Evolutionary conservation across 768 basidiomycete genomes (phyloP).

Genomic region (Mycena rosella): DNA sequence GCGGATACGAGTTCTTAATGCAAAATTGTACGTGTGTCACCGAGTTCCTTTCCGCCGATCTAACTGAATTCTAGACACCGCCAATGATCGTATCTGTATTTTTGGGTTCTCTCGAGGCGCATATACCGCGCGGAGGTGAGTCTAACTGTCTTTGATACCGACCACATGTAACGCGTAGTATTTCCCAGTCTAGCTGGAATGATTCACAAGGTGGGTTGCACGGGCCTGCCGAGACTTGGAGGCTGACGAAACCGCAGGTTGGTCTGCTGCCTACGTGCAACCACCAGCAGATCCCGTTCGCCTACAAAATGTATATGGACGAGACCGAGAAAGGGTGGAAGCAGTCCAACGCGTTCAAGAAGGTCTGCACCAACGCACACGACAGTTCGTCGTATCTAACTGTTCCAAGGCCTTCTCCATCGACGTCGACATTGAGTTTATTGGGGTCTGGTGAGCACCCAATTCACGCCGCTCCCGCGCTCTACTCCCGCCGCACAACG

Average conservation of each 20-base stretch:
- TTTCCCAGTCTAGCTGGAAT: conserved; percentile 47
- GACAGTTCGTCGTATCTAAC: not conserved
- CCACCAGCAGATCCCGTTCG: conserved; percentile 68
- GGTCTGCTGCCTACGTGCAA: conserved; percentile 71
- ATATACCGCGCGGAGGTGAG: conserved; percentile 70
- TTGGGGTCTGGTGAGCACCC: conserved; percentile 61
- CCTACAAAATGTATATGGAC: conserved; percentile 67
- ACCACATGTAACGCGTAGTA: not conserved
- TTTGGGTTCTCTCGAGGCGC: conserved; percentile 77
- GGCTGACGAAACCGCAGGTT: conserved; percentile 46
- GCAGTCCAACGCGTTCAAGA: conserved; percentile 56
- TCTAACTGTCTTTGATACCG: not conserved
- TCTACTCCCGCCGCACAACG: not conserved
- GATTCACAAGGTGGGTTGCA: conserved; percentile 64
- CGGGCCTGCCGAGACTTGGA: not conserved
- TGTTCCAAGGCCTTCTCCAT: conserved; percentile 54
- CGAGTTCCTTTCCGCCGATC: not conserved
- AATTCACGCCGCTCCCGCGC: not conserved
- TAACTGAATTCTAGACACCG: conserved; percentile 51
- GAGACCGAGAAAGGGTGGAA: conserved; percentile 40
- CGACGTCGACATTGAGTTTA: conserved; percentile 60
- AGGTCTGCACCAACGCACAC: conserved; percentile 5
- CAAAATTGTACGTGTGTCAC: conserved; percentile 60
- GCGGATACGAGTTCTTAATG: conserved; percentile 74
- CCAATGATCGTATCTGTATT: conserved; percentile 43